Conservation (phyloP, 352 stramenopile species). For the Elongisporangium undulatum region DNA sequence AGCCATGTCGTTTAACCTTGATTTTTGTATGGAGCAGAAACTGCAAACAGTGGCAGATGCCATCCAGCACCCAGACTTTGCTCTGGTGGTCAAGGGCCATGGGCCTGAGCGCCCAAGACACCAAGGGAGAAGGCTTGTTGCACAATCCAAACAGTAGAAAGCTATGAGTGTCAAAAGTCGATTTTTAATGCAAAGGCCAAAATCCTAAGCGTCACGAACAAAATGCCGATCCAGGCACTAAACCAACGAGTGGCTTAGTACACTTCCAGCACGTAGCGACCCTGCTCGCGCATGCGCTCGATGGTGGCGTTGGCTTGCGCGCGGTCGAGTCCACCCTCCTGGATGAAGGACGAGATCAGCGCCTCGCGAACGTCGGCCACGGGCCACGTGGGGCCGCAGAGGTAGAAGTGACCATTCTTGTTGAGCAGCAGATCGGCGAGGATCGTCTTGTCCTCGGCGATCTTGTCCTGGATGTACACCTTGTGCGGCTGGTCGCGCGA, state of each 20-base stretch:
- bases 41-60: constrained; percentile 24
- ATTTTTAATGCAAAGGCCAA: neutral
- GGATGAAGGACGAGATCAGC: constrained; percentile 49
- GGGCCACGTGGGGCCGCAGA: constrained; percentile 81
- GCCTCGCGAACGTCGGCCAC: constrained; percentile 73
- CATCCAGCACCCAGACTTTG: constrained; percentile 40
- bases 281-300: constrained; percentile 75
- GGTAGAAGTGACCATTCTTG: constrained; percentile 82
- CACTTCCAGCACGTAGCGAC: constrained; percentile 80
- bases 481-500: constrained; percentile 88
- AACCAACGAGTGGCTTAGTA: constrained; percentile 55
- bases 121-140: neutral
- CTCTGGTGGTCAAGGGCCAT: constrained; percentile 48
- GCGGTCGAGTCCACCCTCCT: constrained; percentile 47
- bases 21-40: constrained; percentile 12
- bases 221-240: neutral
- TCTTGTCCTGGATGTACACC: constrained; percentile 89
- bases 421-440: constrained; percentile 67
- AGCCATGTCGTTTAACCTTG: neutral
- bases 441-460: constrained; percentile 75
- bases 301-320: constrained; percentile 69
- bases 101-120: constrained; percentile 41
- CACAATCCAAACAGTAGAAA: constrained; percentile 3
- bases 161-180: neutral
- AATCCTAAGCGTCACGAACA: neutral